phyloP scores from a whole-genome alignment of 345 rosid genomes.

The Punica granatum region DNA sequence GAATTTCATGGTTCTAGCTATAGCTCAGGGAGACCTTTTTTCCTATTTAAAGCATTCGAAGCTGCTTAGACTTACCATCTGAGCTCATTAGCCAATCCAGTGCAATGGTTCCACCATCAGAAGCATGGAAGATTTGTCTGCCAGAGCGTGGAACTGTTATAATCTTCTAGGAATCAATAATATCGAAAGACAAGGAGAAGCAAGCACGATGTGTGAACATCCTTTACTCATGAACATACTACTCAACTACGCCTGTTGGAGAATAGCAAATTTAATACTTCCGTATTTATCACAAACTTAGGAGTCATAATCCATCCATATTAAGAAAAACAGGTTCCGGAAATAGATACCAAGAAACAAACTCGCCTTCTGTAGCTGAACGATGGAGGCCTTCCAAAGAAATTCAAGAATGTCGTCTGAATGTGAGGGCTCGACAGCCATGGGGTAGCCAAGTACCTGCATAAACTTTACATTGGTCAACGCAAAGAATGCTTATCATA shows the following conservation, averaged over 20 bases:
- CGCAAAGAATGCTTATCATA: not conserved
- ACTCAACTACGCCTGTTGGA: not conserved
- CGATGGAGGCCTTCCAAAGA: conserved; percentile 65
- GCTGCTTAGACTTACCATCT: too few relatives aligned
- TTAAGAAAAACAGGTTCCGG: not conserved
- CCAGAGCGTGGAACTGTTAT: not conserved
- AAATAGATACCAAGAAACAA: not conserved
- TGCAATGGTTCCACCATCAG: conserved; percentile 91
- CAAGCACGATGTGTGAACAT: not conserved
- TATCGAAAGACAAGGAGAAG: not conserved
- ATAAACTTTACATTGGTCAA: not conserved
- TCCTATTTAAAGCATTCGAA: too few relatives aligned
- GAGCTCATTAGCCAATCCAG: conserved; percentile 69
- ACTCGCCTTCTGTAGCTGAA: conserved; percentile 63
- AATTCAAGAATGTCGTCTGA: conserved; percentile 61
- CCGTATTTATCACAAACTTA: not conserved
- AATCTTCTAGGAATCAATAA: not conserved
- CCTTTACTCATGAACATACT: not conserved
- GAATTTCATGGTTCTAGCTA: not conserved
- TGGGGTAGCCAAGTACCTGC: conserved; percentile 65
- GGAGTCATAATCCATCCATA: not conserved
- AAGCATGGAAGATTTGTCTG: conserved; percentile 60
- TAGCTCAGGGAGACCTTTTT: too few relatives aligned
- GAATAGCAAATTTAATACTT: not conserved
- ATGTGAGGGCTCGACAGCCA: conserved; percentile 92